Percentiles rank a stretch among this genome's conserved stretches.
phyloP scores from a whole-genome alignment of 1,284 basidiomycete genomes.

The Ceratobasidium sp. region DNA sequence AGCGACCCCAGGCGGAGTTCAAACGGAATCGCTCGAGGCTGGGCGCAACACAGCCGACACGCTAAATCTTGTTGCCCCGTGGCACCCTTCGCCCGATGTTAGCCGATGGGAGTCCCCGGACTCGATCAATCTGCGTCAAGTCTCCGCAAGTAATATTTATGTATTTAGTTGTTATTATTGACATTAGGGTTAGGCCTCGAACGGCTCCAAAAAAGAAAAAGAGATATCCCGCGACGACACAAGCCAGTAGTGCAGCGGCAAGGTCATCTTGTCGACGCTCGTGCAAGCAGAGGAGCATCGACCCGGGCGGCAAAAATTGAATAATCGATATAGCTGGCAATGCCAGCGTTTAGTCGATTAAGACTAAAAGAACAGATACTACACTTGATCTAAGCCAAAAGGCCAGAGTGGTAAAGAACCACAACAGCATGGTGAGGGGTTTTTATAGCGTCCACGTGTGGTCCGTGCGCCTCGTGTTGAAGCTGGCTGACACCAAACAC shows the following conservation, averaged over 20 bases:
- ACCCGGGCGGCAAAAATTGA: slow-evolving; percentile 38
- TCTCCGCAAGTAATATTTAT: no score
- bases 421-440: neutral
- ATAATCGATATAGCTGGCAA: slow-evolving; percentile 33
- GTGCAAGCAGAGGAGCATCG: slow-evolving; percentile 40
- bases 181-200: slow-evolving; percentile 32
- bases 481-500: neutral
- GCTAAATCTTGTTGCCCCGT: no score
- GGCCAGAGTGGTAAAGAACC: slow-evolving; percentile 82
- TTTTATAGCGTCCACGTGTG: slow-evolving; percentile 29
- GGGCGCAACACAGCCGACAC: no score
- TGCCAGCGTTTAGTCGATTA: slow-evolving; percentile 31
- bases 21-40: no score
- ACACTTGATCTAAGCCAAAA: slow-evolving; percentile 97
- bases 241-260: slow-evolving; percentile 43
- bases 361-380: slow-evolving; percentile 84
- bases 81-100: no score
- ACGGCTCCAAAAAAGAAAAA: slow-evolving; percentile 9
- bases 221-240: slow-evolving; percentile 42
- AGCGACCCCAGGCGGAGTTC: no score
- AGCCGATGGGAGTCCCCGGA: no score
- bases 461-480: slow-evolving; percentile 12
- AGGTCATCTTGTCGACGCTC: slow-evolving; percentile 43
- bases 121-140: no score
- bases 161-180: no score